These are phyloP conservation scores for Trichoderma sp. DNA, from an alignment of 2,329 filamentous ascomycete species.

Conservation along the genomic window DNA sequence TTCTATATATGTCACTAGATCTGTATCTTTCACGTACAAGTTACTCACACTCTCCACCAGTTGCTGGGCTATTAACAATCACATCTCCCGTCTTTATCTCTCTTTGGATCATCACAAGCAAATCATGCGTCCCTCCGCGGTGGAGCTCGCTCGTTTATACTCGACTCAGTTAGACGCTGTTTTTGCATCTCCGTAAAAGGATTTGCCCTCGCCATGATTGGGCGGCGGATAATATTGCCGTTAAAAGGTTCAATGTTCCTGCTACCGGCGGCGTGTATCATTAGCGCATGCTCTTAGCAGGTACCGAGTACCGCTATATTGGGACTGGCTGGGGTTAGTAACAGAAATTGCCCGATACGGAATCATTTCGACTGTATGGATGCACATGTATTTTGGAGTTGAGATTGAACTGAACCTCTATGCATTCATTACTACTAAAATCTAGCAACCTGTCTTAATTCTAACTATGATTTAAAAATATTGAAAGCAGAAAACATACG, in stretches of 20 bases:
- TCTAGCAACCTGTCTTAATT: background rate
- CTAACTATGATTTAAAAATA: background rate
- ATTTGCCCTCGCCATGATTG: slow-evolving; percentile 1
- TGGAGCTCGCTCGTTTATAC: slow-evolving; percentile 17
- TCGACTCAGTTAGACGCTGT: slow-evolving; percentile 1
- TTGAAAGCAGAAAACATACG: background rate
- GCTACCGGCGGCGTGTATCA: background rate
- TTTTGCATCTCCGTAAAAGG: slow-evolving; percentile 6
- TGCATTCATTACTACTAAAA: background rate
- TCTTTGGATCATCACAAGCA: background rate
- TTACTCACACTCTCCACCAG: background rate
- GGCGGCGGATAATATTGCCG: background rate
- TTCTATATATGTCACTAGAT: background rate
- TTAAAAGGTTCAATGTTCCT: background rate
- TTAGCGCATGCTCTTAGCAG: background rate
- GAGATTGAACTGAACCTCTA: background rate
- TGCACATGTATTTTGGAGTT: background rate
- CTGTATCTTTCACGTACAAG: background rate
- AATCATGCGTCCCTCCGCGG: background rate
- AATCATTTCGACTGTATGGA: background rate
- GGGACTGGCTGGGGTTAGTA: background rate
- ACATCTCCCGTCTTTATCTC: background rate
- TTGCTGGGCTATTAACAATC: background rate
- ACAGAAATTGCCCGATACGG: background rate
- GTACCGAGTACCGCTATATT: background rate